Percentiles rank a stretch among this genome's conserved stretches.
Evolutionary conservation across 176 grass and related monocot species (phyloP).

Genomic region (Phoenix roebelenii): DNA sequence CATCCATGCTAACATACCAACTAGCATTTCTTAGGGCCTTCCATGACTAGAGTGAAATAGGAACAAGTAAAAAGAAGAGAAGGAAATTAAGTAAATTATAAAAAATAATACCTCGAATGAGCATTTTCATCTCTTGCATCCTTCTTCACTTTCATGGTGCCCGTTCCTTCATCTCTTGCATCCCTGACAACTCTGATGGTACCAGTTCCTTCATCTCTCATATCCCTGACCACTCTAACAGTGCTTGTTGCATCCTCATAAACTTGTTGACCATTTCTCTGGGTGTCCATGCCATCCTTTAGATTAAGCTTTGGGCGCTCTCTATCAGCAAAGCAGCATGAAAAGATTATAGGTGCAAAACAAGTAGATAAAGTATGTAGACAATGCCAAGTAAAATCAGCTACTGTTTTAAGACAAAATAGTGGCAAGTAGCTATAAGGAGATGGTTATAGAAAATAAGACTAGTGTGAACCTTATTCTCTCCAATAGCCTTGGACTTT

Average conservation of each 20-base stretch:
- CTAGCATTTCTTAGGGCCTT: slow-evolving; percentile 42
- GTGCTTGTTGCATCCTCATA: slow-evolving; percentile 62
- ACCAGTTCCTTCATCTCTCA: no score
- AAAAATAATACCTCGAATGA: slow-evolving; percentile 35
- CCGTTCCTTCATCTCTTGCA: no score
- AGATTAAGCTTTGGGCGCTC: slow-evolving; percentile 64
- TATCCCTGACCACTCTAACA: slow-evolving; percentile 41
- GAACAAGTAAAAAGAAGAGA: slow-evolving; percentile 20
- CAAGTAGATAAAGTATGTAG: slow-evolving; percentile 8
- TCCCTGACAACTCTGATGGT: no score
- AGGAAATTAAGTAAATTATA: background rate
- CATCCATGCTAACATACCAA: slow-evolving; percentile 27
- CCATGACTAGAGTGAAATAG: slow-evolving; percentile 31
- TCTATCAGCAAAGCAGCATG: slow-evolving; percentile 30
- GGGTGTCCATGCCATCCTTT: slow-evolving; percentile 41
- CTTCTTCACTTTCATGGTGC: no score
- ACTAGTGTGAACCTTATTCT: slow-evolving; percentile 66
- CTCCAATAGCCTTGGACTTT: slow-evolving; percentile 80
- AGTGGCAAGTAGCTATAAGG: background rate
- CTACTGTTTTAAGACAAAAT: slow-evolving; percentile 3
- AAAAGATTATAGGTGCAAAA: slow-evolving; percentile 24
- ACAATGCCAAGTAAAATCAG: slow-evolving; percentile 7
- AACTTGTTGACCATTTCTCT: slow-evolving; percentile 41
- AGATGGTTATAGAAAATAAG: no score
- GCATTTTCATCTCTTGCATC: slow-evolving; percentile 39